phyloP scores from a whole-genome alignment of 2,329 filamentous ascomycete species.

The Clarireedia homoeocarpa region DNA sequence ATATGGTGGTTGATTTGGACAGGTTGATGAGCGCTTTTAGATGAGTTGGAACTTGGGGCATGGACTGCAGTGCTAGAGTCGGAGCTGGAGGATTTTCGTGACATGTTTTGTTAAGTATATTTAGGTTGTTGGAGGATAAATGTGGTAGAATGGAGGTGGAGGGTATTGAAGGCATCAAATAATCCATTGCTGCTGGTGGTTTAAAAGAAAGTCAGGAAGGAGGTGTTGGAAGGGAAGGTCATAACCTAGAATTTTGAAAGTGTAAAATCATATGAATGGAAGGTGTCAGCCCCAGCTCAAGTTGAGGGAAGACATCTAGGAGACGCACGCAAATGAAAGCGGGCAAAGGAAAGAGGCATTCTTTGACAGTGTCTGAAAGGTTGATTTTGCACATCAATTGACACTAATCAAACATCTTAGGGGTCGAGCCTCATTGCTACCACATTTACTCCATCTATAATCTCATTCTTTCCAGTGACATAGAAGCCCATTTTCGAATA shows the following conservation, averaged over 20 bases:
- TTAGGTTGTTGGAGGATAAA: background rate
- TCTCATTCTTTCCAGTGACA: background rate
- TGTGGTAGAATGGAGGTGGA: background rate
- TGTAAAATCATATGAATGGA: too few species aligned
- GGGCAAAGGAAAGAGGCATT: too few species aligned
- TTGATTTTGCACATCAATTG: background rate
- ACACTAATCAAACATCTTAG: background rate
- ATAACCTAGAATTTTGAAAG: too few species aligned
- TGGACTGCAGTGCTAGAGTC: background rate
- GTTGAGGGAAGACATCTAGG: too few species aligned
- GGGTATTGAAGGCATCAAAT: too few species aligned
- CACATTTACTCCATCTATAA: background rate
- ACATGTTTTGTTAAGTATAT: background rate
- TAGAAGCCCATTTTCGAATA: conserved; percentile 4
- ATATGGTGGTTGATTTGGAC: background rate
- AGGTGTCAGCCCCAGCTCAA: too few species aligned
- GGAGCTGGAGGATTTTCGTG: background rate
- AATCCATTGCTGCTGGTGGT: too few species aligned
- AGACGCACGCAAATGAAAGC: too few species aligned
- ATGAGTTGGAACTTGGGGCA: background rate
- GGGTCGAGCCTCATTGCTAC: conserved; percentile 4
- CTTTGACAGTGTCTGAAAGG: too few species aligned
- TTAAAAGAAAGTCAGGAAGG: background rate
- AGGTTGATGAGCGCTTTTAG: too few species aligned
- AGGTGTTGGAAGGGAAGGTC: too few species aligned